Percentiles rank a stretch among this genome's conserved stretches.
phyloP scores from a whole-genome alignment of 306 rosid species.

The Malus asiatica region DNA sequence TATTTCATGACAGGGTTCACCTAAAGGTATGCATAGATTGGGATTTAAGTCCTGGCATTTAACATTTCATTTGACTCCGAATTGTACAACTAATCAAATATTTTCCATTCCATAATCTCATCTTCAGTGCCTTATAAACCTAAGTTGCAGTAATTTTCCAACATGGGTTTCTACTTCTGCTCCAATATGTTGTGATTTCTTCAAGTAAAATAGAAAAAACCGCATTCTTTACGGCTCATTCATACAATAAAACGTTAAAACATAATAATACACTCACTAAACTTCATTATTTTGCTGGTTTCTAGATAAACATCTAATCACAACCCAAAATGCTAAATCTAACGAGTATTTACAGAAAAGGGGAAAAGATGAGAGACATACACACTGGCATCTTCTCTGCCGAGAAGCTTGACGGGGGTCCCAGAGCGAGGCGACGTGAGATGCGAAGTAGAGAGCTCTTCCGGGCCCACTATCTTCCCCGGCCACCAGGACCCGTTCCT shows the following conservation, averaged over 20 bases:
- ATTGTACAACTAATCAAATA: not conserved
- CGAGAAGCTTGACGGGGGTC: conserved; percentile 64
- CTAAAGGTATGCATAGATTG: not conserved
- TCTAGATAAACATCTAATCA: not conserved
- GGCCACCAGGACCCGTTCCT: conserved; percentile 71
- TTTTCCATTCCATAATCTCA: not conserved
- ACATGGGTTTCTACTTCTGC: not conserved
- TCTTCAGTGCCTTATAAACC: not conserved
- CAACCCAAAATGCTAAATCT: not conserved
- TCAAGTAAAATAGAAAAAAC: not conserved
- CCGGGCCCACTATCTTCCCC: conserved; percentile 53
- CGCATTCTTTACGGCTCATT: not conserved
- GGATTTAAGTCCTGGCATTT: not conserved
- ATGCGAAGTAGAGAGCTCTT: conserved; percentile 49
- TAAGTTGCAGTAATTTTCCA: not conserved
- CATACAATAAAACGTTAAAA: not conserved
- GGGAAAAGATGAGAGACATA: conserved; percentile 21
- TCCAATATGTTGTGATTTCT: not conserved
- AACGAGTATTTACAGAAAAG: not conserved
- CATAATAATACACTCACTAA: not conserved
- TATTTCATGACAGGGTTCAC: not conserved
- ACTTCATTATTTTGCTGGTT: not conserved
- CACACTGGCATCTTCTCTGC: conserved; percentile 66
- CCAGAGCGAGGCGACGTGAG: conserved; percentile 64
- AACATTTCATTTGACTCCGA: not conserved